Base-by-base conservation (phyloP, 495 filamentous ascomycete species). In the Penicillium mononematosum region DNA sequence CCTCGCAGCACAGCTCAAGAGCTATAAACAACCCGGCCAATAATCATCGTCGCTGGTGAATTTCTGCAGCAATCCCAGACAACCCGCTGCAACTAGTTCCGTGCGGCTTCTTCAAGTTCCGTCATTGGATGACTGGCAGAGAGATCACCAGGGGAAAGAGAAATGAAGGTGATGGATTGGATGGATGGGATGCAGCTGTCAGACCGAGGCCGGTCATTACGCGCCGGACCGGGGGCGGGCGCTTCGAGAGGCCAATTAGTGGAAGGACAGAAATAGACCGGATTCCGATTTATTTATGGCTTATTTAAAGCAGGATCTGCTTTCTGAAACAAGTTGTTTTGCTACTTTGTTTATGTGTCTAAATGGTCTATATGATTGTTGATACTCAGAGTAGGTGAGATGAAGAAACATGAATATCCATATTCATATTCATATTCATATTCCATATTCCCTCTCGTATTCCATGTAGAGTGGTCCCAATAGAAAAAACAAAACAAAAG, bases 161-260 rank as follows among this genome's bases (percentile, higher is more conserved):
- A 53, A 9, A 20, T 27, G 25, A 25, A 22, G 25, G 19, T 24
- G 43, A 34, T 54, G 42, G 48, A 55, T 55, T 55, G 53, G 53
- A 55, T 54, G 42, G 48, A 55, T 47, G 47, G 32, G 53, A 55
- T 50, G 56, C 39, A 53, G 24, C 47, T 45, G 31, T 22, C 27
- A 53, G 53, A 29, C 48, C 39, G 55, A 38, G 55, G 48, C 53
- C 47, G 39, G 16, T 50, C 12, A 45, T 48, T 70, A 70, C 62
- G 61, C 69, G 71, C 69, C 57, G 66, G 24, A 22, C 43, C 5
- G 32, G 52, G 59, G 48, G 32, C 44, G 67, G 59, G 66, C 63
- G 63, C 60, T 58, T 60, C 54, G 32, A 45, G 5, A 17, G 22
- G 34, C 51, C 50, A 49, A 55, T 53, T 51, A 41, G 16, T 53